Conservation (phyloP, 345 rosid genomes). For the Brassica cretica region DNA sequence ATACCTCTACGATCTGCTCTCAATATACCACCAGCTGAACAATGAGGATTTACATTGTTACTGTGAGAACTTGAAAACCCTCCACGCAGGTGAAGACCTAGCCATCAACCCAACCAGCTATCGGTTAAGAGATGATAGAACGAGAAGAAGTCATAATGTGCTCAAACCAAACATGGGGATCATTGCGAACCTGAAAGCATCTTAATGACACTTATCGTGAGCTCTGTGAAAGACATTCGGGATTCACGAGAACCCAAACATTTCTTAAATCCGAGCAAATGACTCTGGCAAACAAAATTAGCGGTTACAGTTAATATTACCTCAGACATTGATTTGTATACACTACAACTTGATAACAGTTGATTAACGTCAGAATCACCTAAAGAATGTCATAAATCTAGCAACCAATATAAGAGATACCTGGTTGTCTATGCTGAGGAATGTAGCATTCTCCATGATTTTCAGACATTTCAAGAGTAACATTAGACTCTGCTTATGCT, state of each 20-base stretch:
- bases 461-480: conserved; percentile 78
- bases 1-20: conserved; percentile 50
- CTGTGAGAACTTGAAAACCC: conserved; percentile 3
- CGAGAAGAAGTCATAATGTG: background rate
- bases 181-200: conserved; percentile 65
- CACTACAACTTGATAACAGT: background rate
- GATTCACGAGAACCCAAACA: conserved; percentile 6
- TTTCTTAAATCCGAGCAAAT: conserved; percentile 69
- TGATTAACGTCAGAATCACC: background rate
- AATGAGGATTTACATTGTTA: conserved; percentile 34
- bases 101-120: conserved; percentile 26
- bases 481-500: conserved; percentile 49
- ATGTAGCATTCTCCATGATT: conserved; percentile 96
- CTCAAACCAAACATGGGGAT: conserved; percentile 12
- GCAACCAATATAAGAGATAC: conserved; percentile 24
- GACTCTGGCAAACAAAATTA: conserved; percentile 45
- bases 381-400: background rate
- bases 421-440: conserved; percentile 89
- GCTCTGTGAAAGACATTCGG: conserved; percentile 54
- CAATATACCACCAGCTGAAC: conserved; percentile 38
- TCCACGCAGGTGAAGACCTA: conserved; percentile 54
- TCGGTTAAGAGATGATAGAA: conserved; percentile 23
- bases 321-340: background rate
- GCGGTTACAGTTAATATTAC: background rate
- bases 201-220: conserved; percentile 60